phyloP scores from a whole-genome alignment of 306 rosid species.

The Pueraria montana region DNA sequence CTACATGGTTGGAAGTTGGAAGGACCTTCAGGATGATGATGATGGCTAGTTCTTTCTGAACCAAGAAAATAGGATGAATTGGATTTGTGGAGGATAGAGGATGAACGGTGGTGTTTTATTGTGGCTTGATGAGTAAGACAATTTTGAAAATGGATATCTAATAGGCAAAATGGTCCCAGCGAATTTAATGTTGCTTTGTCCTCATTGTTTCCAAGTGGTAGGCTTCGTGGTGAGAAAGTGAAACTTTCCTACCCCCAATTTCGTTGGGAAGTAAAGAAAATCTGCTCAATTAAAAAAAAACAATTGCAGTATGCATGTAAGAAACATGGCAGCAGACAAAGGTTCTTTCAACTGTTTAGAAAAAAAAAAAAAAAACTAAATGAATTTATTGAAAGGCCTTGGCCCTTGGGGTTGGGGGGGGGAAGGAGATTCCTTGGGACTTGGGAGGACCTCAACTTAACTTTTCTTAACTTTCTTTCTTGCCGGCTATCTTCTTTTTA shows the following conservation, averaged over 20 bases:
- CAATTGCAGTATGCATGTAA: conserved; percentile 1
- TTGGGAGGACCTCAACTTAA: no score
- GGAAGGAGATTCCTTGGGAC: no score
- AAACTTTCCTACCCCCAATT: conserved; percentile 8
- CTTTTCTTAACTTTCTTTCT: no score
- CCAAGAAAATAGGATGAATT: conserved; percentile 59
- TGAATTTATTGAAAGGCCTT: no score
- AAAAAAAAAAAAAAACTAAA: no score
- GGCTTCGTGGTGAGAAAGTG: background rate
- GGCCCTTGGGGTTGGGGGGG: no score
- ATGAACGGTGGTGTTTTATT: conserved; percentile 52
- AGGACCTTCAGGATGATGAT: conserved; percentile 45
- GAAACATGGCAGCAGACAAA: conserved; percentile 19
- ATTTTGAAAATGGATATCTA: conserved; percentile 44
- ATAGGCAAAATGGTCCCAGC: conserved; percentile 52
- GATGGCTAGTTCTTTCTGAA: conserved; percentile 51
- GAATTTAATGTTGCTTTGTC: conserved; percentile 47
- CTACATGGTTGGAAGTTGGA: conserved; percentile 40
- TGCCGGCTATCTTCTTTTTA: no score
- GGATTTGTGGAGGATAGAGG: conserved; percentile 64
- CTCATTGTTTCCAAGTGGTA: conserved; percentile 27
- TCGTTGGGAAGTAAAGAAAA: conserved; percentile 5
- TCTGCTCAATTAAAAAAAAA: background rate
- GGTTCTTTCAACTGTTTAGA: no score
- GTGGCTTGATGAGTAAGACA: conserved; percentile 49